Percentiles rank a stretch among this genome's conserved stretches.
These are phyloP conservation scores for Alternaria atra DNA, from an alignment of 2,329 filamentous ascomycete genomes.

Conservation along the genomic window DNA sequence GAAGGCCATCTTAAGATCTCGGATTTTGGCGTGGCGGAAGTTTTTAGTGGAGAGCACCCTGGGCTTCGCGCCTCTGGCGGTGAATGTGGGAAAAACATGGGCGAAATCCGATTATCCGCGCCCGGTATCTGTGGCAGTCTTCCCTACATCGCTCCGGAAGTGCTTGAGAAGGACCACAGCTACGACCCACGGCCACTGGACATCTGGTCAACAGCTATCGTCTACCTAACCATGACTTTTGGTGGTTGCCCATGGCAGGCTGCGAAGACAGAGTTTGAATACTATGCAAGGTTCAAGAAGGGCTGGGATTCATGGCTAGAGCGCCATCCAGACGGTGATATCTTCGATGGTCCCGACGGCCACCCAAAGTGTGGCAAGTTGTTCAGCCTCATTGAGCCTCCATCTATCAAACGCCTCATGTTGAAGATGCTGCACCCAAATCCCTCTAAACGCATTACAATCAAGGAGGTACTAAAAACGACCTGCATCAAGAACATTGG, in stretches of 20 bases:
- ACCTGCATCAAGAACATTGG: constrained; percentile 79
- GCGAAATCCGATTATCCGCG: constrained; percentile 73
- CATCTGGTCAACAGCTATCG: constrained; percentile 85
- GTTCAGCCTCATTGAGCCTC: constrained; percentile 73
- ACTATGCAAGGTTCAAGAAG: constrained; percentile 70
- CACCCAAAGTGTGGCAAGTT: constrained; percentile 73
- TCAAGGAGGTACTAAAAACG: constrained; percentile 73
- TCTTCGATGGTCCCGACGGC: constrained; percentile 63
- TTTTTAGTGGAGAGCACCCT: constrained; percentile 83
- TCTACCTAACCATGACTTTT: constrained; percentile 80
- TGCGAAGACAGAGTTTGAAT: constrained; percentile 63
- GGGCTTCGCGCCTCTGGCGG: constrained; percentile 77
- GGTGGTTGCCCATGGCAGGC: constrained; percentile 78
- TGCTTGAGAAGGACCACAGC: constrained; percentile 71
- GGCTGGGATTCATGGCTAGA: constrained; percentile 75
- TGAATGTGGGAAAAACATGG: constrained; percentile 77
- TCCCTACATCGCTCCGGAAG: constrained; percentile 88
- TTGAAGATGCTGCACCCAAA: constrained; percentile 85
- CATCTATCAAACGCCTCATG: constrained; percentile 71
- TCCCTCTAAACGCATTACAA: constrained; percentile 73
- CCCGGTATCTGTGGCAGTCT: constrained; percentile 86
- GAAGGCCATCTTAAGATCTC: constrained; percentile 88
- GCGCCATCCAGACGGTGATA: constrained; percentile 61
- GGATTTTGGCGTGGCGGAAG: constrained; percentile 89
- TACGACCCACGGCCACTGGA: constrained; percentile 83